Evolutionary conservation across 345 rosid genomes (phyloP), one percentile per base, ranked within the genome.

Genomic region (Stellera chamaejasme): DNA sequence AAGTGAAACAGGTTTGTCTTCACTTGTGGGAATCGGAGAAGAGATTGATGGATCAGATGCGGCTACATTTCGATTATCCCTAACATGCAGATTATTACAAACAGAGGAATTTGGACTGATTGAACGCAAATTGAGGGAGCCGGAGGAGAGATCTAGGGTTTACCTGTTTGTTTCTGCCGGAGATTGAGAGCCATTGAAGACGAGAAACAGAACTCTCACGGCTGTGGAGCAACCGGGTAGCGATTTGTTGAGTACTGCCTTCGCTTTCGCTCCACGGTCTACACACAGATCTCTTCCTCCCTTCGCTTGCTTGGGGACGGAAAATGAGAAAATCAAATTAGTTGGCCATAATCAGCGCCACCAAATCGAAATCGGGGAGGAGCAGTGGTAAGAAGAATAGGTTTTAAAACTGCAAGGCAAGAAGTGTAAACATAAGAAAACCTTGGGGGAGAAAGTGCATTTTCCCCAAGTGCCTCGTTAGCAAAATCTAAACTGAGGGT

Each of bases 141-240:
- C n/a, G n/a, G 16, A 12, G 41, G 26, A 57, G 47, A 58, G 63
- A 59, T 53, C 51, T 27, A 64, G 58, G 55, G 45, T 9, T 59
- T 84, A 84, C 99, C 99, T n/a, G 94, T 80, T 66, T 93, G 99
- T 62, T 85, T 94, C 50, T 83, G 96, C 36, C 95, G 96, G 72
- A 94, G 97, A 76, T 90, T 87, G 78, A 94, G 96, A 57, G 96
- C 96, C 99, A 87, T 94, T n/a, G 62, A 13, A 52, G 72, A 56
- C 49, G 53, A 61, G 14, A 61, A 54, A 15, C 43, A 12, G 45
- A 60, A 47, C 13, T 41, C 65, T 41, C 12, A 45, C 16, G 13
- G 10, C 14, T 28, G n/a, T 28, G 5, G 36, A 28, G 36, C 11
- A 53, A 45, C 39, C 5, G 13, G 41, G n/a, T 13, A 1, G 15